These are phyloP conservation scores for Salix dunnii DNA, from an alignment of 345 rosid species.

Conservation along the genomic window DNA sequence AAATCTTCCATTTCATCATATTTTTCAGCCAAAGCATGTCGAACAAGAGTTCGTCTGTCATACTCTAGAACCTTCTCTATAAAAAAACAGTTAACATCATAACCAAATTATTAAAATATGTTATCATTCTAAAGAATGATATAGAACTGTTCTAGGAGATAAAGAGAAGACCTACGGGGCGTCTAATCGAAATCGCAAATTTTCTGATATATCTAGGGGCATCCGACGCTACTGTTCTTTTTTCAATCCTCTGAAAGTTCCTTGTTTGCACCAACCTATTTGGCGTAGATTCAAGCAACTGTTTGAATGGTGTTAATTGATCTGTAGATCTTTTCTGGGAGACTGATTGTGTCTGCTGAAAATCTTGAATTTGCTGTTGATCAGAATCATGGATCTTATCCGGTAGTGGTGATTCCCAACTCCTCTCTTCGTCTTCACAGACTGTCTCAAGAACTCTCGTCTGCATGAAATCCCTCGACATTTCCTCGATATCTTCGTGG, in stretches of 20 bases:
- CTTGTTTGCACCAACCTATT: constrained; percentile 14
- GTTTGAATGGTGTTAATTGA: constrained; percentile 19
- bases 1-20: constrained; percentile 31
- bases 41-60: constrained; percentile 23
- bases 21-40: constrained; percentile 32
- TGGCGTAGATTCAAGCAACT: constrained; percentile 19
- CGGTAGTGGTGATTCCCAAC: constrained; percentile 11
- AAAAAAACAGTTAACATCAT: no score
- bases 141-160: background rate
- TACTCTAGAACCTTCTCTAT: constrained; percentile 26
- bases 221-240: background rate
- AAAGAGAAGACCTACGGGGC: constrained; percentile 22
- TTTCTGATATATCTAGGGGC: constrained; percentile 11
- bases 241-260: constrained; percentile 21
- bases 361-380: background rate
- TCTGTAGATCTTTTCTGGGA: background rate
- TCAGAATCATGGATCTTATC: background rate
- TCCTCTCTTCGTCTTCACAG: constrained; percentile 29
- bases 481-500: constrained; percentile 13
- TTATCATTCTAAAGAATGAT: background rate
- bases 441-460: constrained; percentile 27
- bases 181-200: constrained; percentile 6
- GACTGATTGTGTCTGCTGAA: constrained; percentile 11
- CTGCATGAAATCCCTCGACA: constrained; percentile 32
- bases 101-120: background rate